Percentiles rank a stretch among this genome's conserved stretches.
phyloP scores from a whole-genome alignment of 2,329 filamentous ascomycete genomes.

The Fusarium verrucosum region DNA sequence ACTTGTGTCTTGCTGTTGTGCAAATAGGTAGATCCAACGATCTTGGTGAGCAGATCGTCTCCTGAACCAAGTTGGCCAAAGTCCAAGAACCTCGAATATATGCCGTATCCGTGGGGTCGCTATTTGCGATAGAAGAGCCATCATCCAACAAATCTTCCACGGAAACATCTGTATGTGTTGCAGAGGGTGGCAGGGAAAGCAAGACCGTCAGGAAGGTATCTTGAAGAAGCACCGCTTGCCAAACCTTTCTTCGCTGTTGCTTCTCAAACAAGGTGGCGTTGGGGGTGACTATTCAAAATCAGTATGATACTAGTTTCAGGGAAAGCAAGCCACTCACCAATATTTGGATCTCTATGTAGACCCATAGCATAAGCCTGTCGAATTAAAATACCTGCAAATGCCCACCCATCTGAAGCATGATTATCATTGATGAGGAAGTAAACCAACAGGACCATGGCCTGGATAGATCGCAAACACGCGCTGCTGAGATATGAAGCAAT shows the following conservation, averaged over 20 bases:
- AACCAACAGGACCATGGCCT: slow-evolving; percentile 81
- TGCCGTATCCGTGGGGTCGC: slow-evolving; percentile 71
- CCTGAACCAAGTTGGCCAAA: slow-evolving; percentile 79
- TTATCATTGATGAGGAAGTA: slow-evolving; percentile 90
- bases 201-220: slow-evolving; percentile 84
- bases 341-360: slow-evolving; percentile 80
- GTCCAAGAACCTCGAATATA: slow-evolving; percentile 83
- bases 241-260: slow-evolving; percentile 80
- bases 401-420: slow-evolving; percentile 83
- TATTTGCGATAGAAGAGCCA: slow-evolving; percentile 63
- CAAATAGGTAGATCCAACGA: slow-evolving; percentile 79
- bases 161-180: slow-evolving; percentile 80
- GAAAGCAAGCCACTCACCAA: slow-evolving; percentile 55
- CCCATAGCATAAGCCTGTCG: slow-evolving; percentile 85
- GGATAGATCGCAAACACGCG: slow-evolving; percentile 76
- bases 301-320: slow-evolving; percentile 29
- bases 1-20: slow-evolving; percentile 73
- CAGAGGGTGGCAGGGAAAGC: slow-evolving; percentile 78
- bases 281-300: slow-evolving; percentile 61
- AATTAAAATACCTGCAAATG: slow-evolving; percentile 80
- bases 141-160: slow-evolving; percentile 78
- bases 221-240: slow-evolving; percentile 83
- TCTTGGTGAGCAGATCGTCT: slow-evolving; percentile 77
- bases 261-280: slow-evolving; percentile 76
- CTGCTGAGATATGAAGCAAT: slow-evolving; percentile 81